Evolutionary conservation across 805 yeast genomes (phyloP), one percentile per base, ranked within the genome.

Genomic region (Brettanomyces sp.): DNA sequence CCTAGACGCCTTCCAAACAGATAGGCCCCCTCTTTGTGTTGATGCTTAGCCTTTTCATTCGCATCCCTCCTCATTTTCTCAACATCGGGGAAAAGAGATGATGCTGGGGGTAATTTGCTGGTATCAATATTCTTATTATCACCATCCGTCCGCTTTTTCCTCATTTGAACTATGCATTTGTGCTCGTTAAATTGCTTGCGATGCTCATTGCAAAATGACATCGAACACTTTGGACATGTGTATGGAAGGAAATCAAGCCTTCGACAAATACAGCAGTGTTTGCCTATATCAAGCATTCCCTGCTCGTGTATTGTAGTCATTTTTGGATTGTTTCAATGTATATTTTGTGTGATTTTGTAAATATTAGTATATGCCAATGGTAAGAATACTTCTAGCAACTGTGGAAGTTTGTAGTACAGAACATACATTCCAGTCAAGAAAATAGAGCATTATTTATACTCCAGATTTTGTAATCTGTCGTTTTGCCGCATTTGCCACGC

Each of bases 191-290:
- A 59, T n/a, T 64, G 52, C 5, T 42, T 54, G 39, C 81, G 54
- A 55, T 79, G 85, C 38, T 71, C 69, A 8, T 72, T 65, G 54
- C 85, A 79, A 53, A 58, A 79, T 3, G 68, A 60, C 23, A 56
- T 52, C 9, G 67, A 55, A 44, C 65, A 68, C 39, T 71, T 42
- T 4, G 53, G 73, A 56, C 85, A 80, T 14, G 59, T 59, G 55
- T 70, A 79, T 14, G 85, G 85, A 28, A 80, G 62, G 51, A 79
- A 80, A 56, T 80, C 85, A 5, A 78, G 62, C 49, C 65, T 67
- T 41, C 70, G 64, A 56, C 85, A 80, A 14, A 69, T 62, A 25
- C 58, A 53, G 57, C 85, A 80, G 53, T 77, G 76, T 47, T 70
- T 60, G n/a, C 85, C 85, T 5, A 80, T 70, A 42, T 80, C 74